These are phyloP conservation scores for Kickxella alabastrina DNA, from an alignment of 192 early-diverging fungal species.

Conservation along the genomic window DNA sequence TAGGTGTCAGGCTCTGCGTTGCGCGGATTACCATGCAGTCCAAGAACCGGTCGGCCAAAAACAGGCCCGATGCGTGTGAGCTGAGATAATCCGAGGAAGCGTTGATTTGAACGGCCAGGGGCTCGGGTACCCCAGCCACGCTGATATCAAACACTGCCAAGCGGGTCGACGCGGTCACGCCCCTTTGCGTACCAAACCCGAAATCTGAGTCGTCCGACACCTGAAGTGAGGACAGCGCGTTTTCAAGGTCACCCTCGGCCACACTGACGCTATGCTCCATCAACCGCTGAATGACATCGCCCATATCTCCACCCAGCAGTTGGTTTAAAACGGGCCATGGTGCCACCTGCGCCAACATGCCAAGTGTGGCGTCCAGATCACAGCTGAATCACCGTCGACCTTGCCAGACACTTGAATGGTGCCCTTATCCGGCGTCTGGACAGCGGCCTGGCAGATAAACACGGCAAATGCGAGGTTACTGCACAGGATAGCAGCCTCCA, in stretches of 20 bases:
- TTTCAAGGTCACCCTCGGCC: too few relatives aligned
- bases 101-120: too few relatives aligned
- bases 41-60: conserved; percentile 9
- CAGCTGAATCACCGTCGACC: background rate
- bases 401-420: conserved; percentile 5
- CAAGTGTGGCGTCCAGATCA: background rate
- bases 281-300: background rate
- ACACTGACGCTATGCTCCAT: background rate
- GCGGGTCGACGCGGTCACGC: too few relatives aligned
- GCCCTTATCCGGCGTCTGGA: conserved; percentile 4
- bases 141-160: too few relatives aligned
- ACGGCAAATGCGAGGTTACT: conserved; percentile 25
- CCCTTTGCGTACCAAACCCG: too few relatives aligned
- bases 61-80: background rate
- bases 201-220: too few relatives aligned
- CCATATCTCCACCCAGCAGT: conserved; percentile 6
- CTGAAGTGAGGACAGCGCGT: too few relatives aligned
- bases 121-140: too few relatives aligned
- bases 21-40: background rate
- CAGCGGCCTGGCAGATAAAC: conserved; percentile 16
- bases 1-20: background rate
- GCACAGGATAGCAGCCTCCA: conserved; percentile 17
- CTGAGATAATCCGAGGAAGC: conserved; percentile 4
- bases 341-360: background rate
- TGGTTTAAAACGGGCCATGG: conserved; percentile 1